Base-by-base conservation (phyloP, 106 monocot genomes). In the Dendrobium officinale region DNA sequence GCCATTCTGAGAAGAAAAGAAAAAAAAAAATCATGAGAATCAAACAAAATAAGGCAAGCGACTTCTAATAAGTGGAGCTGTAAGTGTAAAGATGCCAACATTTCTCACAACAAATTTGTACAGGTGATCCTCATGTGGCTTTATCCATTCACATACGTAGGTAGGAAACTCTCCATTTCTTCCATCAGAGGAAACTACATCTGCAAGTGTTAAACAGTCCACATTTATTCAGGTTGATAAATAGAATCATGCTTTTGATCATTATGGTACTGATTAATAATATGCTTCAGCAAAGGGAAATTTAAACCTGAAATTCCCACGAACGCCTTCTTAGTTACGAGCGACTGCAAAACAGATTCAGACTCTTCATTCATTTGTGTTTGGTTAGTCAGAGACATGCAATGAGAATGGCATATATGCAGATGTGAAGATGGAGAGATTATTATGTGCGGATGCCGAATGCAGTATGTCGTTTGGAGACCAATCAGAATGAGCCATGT, bases 271-370 rank as follows among this genome's bases (percentile, higher is more conserved):
- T 22, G 19, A 45, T 6, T 10, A 40, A 22, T 19, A 77, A 9
- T 16, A 37, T 78, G 27, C 42, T 67, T 20, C 42, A 56, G 22
- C 2, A 79, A 24, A 76, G 41, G 48, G 33, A 80, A 37, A 74
- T 51, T 43, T 80, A 67, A 80, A 93, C 96, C 96, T 93, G 88
- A 88, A 91, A 80, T 75, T 78, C 85, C 83, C 82, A 96, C 75
- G 54, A 86, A 80, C 82, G 91, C 79, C 84, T 87, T 91, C 82
- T 91, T 93, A 18, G 91, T 93, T 75, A 96, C 93, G 77, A 93
- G 81, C 48, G 83, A 84, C 96, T 96, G 96, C 84, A 93, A 85
- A 75, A 78, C 44, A 55, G 15, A 75, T 56, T 29, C 54, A 80
- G 20, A 48, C 73, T 47, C 55, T 58, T 73, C 18, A 41, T 42